Evolutionary conservation across 441 rosid genomes (phyloP).

Genomic region (Populus hybrid): DNA sequence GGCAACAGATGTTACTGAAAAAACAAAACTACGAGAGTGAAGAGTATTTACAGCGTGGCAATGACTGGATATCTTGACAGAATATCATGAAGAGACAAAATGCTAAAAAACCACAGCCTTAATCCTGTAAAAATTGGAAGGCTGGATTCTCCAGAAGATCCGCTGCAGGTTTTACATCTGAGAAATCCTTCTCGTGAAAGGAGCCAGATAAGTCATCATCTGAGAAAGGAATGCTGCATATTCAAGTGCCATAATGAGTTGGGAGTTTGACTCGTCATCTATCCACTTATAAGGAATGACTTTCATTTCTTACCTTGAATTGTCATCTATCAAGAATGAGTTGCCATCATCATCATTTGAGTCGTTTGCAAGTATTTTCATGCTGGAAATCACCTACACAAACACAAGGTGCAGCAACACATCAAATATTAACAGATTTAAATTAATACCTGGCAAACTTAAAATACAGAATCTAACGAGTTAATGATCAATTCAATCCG

Average conservation of each 20-base stretch:
- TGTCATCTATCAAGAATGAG: background rate
- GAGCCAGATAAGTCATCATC: conserved; percentile 52
- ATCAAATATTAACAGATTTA: too few relatives aligned
- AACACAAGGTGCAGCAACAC: too few relatives aligned
- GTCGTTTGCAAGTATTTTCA: too few relatives aligned
- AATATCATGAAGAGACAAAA: background rate
- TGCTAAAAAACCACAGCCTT: conserved; percentile 27
- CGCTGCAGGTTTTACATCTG: conserved; percentile 51
- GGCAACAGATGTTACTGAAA: conserved; percentile 28
- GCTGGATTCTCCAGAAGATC: conserved; percentile 62
- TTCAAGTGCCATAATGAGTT: conserved; percentile 11
- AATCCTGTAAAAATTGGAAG: conserved; percentile 77
- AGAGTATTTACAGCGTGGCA: conserved; percentile 31
- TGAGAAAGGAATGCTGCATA: conserved; percentile 79
- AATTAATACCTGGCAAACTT: too few relatives aligned
- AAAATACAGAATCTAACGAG: too few relatives aligned
- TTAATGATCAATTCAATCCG: too few relatives aligned
- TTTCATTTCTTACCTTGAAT: conserved; percentile 13
- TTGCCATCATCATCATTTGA: too few relatives aligned
- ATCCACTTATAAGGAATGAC: background rate
- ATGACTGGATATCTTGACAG: conserved; percentile 15
- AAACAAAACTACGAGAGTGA: conserved; percentile 1
- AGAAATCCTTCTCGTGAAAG: conserved; percentile 52
- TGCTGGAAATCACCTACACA: too few relatives aligned
- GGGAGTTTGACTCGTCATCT: background rate